Evolutionary conservation across 1,284 basidiomycete genomes (phyloP), one percentile per base, ranked within the genome.

Genomic region (Cerioporus squamosus): DNA sequence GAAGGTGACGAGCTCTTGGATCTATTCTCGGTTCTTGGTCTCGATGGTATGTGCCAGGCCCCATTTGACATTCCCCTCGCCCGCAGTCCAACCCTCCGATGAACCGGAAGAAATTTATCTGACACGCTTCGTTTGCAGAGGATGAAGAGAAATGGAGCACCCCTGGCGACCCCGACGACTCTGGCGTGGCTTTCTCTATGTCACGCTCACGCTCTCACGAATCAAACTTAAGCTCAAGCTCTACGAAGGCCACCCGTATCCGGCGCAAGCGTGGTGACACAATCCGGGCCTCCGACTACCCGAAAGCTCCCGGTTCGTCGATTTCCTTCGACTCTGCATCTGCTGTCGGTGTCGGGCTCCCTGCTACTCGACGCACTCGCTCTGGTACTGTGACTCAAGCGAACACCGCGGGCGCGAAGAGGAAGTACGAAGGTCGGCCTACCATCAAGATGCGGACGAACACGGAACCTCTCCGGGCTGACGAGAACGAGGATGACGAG

Each of bases 211-310:
- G 47, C 6, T 23, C 23, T 15, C 47, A 49, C 36, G 26, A 26
- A 5, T 54, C 39, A 18, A 18, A 26, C 22, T 12, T 33, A 5
- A 47, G 23, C n/a, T 53, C 51, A 12, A 38, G 51, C 8, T 46
- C 51, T 6, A n/a, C 53, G 23, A 63, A 59, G 24, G 57, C 49
- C 52, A 62, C 38, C 63, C 66, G 44, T 60, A 61, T 42, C 23
- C 69, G 73, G 15, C 73, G 79, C 49, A 76, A 79, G 63, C 75
- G 80, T 31, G 77, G 79, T 20, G 79, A 79, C 51, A 82, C 80
- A 12, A 79, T 82, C 47, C 76, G 79, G 26, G 79, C 79, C 12
- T 79, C 79, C 2, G 80, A 82, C 64, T 79, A 74, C 49, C 44
- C 63, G 17, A 62, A 60, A 9, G 63, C 46, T 40, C 57, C 59